phyloP scores from a whole-genome alignment of 371 early-diverging fungal genomes.

The Batrachochytrium dendrobatidis region DNA sequence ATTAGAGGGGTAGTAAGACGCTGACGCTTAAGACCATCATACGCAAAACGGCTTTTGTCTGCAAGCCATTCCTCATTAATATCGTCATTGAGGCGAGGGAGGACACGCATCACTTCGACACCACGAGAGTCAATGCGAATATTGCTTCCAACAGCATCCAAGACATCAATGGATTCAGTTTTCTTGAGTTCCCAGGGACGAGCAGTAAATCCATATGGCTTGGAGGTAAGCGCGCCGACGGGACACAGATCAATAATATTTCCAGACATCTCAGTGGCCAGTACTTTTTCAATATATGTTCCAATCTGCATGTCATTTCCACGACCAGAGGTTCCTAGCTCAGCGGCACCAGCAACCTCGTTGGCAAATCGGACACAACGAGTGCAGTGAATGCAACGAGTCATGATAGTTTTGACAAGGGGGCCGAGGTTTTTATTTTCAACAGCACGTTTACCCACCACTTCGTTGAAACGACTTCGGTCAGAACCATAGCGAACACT shows the following conservation, averaged over 20 bases:
- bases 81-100: constrained; percentile 92
- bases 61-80: constrained; percentile 98
- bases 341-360: constrained; percentile 93
- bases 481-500: constrained; percentile 92
- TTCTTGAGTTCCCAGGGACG: constrained; percentile 97
- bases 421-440: constrained; percentile 97
- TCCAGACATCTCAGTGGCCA: constrained; percentile 92
- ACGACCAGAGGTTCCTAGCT: constrained; percentile 91
- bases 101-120: constrained; percentile 90
- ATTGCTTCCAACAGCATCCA: constrained; percentile 90
- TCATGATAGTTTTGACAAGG: constrained; percentile 93
- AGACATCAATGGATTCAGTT: constrained; percentile 91
- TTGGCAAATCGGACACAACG: constrained; percentile 97
- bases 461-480: constrained; percentile 81
- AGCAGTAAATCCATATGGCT: constrained; percentile 90
- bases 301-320: constrained; percentile 98
- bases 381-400: constrained; percentile 98
- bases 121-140: constrained; percentile 95
- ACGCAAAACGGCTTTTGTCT: constrained; percentile 94
- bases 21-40: constrained; percentile 92
- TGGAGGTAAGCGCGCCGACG: constrained; percentile 94
- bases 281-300: constrained; percentile 84
- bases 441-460: constrained; percentile 86
- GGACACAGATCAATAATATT: constrained; percentile 97
- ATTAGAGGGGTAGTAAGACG: constrained; percentile 87